phyloP scores from a whole-genome alignment of 23 red algal genomes.

The Porphyridium purpureum region DNA sequence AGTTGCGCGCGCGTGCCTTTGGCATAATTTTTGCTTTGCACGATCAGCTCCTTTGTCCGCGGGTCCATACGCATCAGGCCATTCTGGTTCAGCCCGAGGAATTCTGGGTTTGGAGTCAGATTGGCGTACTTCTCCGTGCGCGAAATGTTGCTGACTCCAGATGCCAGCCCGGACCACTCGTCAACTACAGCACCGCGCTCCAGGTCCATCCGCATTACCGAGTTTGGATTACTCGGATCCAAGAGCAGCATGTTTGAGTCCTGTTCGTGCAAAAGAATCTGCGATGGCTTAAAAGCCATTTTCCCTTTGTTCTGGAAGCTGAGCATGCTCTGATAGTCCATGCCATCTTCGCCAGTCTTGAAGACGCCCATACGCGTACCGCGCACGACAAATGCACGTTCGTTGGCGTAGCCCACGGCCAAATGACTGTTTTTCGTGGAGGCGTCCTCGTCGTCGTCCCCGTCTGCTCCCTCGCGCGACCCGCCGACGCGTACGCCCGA shows the following conservation, averaged over 20 bases:
- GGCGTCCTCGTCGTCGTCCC: neutral
- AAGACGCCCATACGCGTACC: constrained; percentile 62
- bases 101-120: constrained; percentile 25
- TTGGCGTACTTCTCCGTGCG: constrained; percentile 39
- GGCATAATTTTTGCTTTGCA: constrained; percentile 70
- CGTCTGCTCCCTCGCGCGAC: neutral
- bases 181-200: constrained; percentile 63
- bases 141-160: constrained; percentile 11
- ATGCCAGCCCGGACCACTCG: constrained; percentile 12
- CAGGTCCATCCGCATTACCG: constrained; percentile 56
- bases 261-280: constrained; percentile 37
- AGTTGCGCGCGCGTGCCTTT: constrained; percentile 23
- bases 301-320: constrained; percentile 18
- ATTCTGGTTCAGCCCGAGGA: constrained; percentile 61
- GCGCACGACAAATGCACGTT: constrained; percentile 58
- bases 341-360: constrained; percentile 26
- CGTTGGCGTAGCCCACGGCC: constrained; percentile 31
- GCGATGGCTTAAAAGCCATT: constrained; percentile 24
- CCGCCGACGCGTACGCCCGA: neutral
- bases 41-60: constrained; percentile 35
- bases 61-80: constrained; percentile 58
- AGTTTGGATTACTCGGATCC: constrained; percentile 17
- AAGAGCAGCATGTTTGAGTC: constrained; percentile 51
- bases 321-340: constrained; percentile 16
- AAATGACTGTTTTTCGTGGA: constrained; percentile 17